A percentile compares a stretch with the other conserved stretches of the same genome.
Evolutionary conservation across 176 grass and related monocot genomes (phyloP).

Genomic region (Elymus sibiricus): DNA sequence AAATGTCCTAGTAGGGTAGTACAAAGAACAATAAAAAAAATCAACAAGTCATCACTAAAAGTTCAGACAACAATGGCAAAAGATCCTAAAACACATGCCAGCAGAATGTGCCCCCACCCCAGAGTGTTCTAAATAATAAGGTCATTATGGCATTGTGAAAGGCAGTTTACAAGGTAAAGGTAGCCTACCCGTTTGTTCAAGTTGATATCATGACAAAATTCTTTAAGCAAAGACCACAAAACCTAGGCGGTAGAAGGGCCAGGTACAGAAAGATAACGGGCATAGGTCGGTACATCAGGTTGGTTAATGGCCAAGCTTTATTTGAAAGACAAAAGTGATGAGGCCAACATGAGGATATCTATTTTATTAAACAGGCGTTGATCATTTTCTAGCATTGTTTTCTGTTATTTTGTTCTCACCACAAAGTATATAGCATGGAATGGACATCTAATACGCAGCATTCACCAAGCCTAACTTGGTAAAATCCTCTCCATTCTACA

Average conservation of each 20-base stretch:
- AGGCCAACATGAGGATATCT: neutral
- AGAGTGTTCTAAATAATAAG: constrained; percentile 15
- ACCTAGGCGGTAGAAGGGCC: neutral
- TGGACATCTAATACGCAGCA: neutral
- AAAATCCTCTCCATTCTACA: neutral
- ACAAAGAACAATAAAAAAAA: neutral
- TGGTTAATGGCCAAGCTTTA: neutral
- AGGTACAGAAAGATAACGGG: neutral
- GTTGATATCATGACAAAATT: neutral
- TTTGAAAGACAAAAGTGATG: neutral
- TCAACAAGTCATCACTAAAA: neutral
- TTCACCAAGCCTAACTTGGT: neutral
- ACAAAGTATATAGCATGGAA: neutral
- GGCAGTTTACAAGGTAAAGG: neutral
- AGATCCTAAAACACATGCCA: neutral
- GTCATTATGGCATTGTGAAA: neutral
- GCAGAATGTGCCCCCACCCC: neutral
- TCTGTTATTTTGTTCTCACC: neutral
- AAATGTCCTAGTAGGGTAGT: neutral
- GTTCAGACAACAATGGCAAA: neutral
- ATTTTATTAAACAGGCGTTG: neutral
- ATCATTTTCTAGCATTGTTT: neutral
- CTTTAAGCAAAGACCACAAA: neutral
- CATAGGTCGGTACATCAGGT: neutral
- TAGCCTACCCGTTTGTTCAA: neutral